These are phyloP conservation scores for Dryadomyces quercivorus DNA, from an alignment of 2,329 filamentous ascomycete genomes.

Conservation along the genomic window DNA sequence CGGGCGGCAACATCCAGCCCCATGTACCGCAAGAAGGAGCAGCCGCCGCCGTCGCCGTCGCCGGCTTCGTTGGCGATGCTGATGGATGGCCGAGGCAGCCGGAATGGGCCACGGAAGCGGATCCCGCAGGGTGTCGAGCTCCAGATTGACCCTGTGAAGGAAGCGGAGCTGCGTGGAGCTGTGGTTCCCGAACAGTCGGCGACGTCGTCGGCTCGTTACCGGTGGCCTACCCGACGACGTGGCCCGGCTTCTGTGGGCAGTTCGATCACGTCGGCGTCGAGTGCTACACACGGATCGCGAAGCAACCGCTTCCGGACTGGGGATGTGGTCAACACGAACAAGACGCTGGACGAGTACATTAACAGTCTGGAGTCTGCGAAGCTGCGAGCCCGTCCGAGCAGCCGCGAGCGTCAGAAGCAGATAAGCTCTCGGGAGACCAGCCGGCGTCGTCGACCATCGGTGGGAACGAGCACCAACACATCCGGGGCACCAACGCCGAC, in stretches of 20 bases:
- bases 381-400: slow-evolving; percentile 42
- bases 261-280: slow-evolving; percentile 44
- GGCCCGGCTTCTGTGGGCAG: slow-evolving; percentile 44
- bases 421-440: slow-evolving; percentile 26
- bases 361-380: slow-evolving; percentile 72
- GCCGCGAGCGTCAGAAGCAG: slow-evolving; percentile 33
- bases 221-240: slow-evolving; percentile 41
- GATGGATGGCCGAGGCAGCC: slow-evolving; percentile 46
- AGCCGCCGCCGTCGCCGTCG: slow-evolving; percentile 55
- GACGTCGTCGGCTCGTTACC: slow-evolving; percentile 38
- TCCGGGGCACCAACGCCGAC: slow-evolving; percentile 16
- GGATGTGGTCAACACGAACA: slow-evolving; percentile 37
- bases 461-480: background rate
- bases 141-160: slow-evolving; percentile 34
- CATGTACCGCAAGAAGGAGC: slow-evolving; percentile 33
- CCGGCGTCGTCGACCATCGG: slow-evolving; percentile 16
- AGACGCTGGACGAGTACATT: slow-evolving; percentile 72
- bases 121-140: slow-evolving; percentile 62
- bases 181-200: slow-evolving; percentile 45
- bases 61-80: slow-evolving; percentile 50
- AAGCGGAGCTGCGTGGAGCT: slow-evolving; percentile 36
- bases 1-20: slow-evolving; percentile 58
- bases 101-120: slow-evolving; percentile 63
- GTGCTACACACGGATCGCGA: slow-evolving; percentile 25
- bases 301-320: slow-evolving; percentile 31